These are phyloP conservation scores for Solanum chiquidenum DNA, from an alignment of 257 asterid species.

Conservation along the genomic window DNA sequence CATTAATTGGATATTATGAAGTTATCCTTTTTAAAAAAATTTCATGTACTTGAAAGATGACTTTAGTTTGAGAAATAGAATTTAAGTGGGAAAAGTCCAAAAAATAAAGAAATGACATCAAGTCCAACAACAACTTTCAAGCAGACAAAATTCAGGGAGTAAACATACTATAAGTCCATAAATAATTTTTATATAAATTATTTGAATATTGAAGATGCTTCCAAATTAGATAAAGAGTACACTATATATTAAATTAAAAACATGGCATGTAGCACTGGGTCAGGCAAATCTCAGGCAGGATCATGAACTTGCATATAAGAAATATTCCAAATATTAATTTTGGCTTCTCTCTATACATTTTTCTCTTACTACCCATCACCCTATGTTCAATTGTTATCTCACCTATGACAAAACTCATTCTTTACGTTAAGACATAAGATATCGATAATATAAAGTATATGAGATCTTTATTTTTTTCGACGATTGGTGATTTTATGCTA, in stretches of 20 bases:
- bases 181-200: neutral
- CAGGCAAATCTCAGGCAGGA: slow-evolving; percentile 46
- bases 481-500: neutral
- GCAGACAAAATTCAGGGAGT: slow-evolving; percentile 13
- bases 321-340: slow-evolving; percentile 43
- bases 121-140: slow-evolving; percentile 14
- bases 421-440: neutral
- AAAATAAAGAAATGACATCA: neutral
- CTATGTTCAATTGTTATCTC: neutral
- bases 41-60: neutral
- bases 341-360: slow-evolving; percentile 20
- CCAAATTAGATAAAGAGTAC: slow-evolving; percentile 21
- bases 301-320: slow-evolving; percentile 42
- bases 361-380: slow-evolving; percentile 26
- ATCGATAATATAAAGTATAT: neutral
- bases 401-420: neutral
- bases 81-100: neutral
- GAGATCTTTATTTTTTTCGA: neutral
- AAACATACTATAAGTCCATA: slow-evolving; percentile 3
- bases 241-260: slow-evolving; percentile 11
- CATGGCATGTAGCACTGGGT: slow-evolving; percentile 38
- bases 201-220: slow-evolving; percentile 4
- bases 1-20: neutral
- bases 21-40: neutral
- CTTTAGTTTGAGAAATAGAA: neutral